Conservation (phyloP, 2,329 filamentous ascomycete species). For the Dactylonectria macrodidyma region DNA sequence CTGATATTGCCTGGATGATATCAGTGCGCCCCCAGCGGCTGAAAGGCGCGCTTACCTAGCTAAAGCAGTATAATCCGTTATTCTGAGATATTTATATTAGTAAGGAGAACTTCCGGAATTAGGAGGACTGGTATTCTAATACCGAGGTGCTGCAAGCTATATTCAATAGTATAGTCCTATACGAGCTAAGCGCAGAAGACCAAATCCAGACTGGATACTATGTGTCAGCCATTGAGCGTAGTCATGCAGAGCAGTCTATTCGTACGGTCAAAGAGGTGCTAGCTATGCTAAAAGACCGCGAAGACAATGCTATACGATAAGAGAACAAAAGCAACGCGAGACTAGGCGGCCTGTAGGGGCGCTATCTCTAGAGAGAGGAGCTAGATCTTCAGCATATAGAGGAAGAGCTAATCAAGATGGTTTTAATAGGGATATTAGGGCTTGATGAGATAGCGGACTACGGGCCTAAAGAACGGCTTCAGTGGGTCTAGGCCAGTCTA, state of each 20-base stretch:
- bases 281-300: not conserved
- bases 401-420: not conserved
- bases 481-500: too few relatives aligned
- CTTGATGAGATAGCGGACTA: not conserved
- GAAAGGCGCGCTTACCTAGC: not conserved
- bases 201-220: not conserved
- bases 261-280: not conserved
- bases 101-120: not conserved
- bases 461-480: too few relatives aligned
- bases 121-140: not conserved
- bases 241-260: not conserved
- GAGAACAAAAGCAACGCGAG: not conserved
- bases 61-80: not conserved
- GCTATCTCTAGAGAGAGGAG: not conserved
- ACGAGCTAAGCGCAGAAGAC: not conserved
- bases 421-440: not conserved
- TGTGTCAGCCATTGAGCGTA: not conserved
- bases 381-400: not conserved
- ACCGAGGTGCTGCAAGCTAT: not conserved
- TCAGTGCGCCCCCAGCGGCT: not conserved
- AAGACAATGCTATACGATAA: not conserved
- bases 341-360: not conserved
- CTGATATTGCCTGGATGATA: not conserved
- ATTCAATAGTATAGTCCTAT: not conserved
- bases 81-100: not conserved